Percentiles rank a stretch among this genome's conserved stretches.
Conservation (phyloP, 192 early-diverging fungal species). For the Coemansia sp. region DNA sequence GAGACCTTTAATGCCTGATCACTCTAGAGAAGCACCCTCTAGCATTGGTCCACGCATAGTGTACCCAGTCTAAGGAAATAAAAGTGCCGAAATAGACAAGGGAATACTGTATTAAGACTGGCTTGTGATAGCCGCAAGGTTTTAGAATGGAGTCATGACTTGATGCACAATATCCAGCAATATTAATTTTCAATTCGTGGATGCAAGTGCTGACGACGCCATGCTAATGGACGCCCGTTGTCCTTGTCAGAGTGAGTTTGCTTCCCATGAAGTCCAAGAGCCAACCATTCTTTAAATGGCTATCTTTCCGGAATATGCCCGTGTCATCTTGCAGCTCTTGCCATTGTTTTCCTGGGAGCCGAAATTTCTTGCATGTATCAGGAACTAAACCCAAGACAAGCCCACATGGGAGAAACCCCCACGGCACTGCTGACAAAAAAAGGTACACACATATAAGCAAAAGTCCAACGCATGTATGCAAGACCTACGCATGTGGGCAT, state of each 20-base stretch:
- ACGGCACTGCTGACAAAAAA: background rate
- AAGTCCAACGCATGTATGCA: background rate
- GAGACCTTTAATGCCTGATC: background rate
- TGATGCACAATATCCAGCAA: background rate
- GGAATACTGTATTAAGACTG: background rate
- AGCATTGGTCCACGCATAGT: background rate
- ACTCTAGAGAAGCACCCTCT: background rate
- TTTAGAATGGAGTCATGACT: background rate
- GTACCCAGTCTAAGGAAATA: background rate
- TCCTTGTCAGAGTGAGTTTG: background rate
- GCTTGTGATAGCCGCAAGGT: background rate
- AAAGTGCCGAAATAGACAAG: background rate
- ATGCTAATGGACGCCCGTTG: background rate
- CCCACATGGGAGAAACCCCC: background rate
- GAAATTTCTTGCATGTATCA: background rate
- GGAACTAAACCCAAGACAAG: background rate
- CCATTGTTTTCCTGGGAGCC: background rate
- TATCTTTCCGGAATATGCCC: background rate
- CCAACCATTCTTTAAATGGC: background rate
- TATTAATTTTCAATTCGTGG: background rate
- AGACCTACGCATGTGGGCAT: conserved; percentile 5
- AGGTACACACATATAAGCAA: background rate
- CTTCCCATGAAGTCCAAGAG: background rate
- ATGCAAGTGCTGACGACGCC: background rate
- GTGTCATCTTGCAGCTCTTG: background rate